A percentile compares a stretch with the other conserved stretches of the same genome.
phyloP scores from a whole-genome alignment of 345 rosid species.

The Eucalyptus coolabah region DNA sequence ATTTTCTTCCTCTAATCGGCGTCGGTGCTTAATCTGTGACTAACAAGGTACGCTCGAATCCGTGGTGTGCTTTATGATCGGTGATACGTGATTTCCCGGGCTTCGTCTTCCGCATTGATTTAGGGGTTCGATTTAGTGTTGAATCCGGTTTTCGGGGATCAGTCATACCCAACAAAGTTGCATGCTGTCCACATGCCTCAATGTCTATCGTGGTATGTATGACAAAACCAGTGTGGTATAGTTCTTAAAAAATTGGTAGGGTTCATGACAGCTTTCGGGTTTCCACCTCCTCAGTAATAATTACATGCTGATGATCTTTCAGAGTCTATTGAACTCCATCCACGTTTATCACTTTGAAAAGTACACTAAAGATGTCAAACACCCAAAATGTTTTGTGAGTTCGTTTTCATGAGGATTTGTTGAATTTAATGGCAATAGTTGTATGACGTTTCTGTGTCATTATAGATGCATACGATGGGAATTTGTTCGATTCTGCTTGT shows the following conservation, averaged over 20 bases:
- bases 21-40: no score
- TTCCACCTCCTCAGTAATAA: neutral
- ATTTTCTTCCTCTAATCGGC: no score
- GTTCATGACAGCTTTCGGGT: neutral
- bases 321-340: neutral
- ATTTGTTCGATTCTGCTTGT: neutral
- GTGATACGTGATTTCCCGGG: no score
- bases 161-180: no score
- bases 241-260: neutral
- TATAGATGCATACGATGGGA: neutral
- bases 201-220: neutral
- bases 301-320: neutral
- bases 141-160: no score
- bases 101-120: no score
- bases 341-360: neutral
- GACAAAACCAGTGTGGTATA: neutral
- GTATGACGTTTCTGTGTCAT: neutral
- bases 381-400: neutral
- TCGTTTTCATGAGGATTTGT: neutral
- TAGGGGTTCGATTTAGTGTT: no score
- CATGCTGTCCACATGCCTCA: neutral
- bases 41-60: no score
- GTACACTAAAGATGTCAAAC: neutral
- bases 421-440: neutral
- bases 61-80: no score